phyloP scores from a whole-genome alignment of 164 flowering plant species.

The Nymphaea thermarum region DNA sequence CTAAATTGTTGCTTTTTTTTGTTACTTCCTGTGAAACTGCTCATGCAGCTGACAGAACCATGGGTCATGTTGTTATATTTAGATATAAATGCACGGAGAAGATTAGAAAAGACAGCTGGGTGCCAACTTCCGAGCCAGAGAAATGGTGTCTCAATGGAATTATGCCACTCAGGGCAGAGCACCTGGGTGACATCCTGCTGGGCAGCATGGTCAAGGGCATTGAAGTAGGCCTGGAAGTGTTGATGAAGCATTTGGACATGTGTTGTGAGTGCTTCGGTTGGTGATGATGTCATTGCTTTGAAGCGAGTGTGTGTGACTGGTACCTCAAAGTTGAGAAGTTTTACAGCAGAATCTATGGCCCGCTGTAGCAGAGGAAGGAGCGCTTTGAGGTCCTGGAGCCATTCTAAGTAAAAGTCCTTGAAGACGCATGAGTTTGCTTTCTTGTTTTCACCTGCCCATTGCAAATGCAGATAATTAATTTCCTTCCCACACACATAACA shows the following conservation, averaged over 20 bases:
- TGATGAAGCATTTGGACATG: slow-evolving; percentile 35
- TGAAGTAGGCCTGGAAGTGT: slow-evolving; percentile 55
- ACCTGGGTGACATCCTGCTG: slow-evolving; percentile 32
- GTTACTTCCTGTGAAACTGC: too few species aligned
- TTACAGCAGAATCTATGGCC: slow-evolving; percentile 20
- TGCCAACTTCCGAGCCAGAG: slow-evolving; percentile 78
- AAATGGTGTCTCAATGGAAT: slow-evolving; percentile 55
- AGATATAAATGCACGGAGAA: slow-evolving; percentile 44
- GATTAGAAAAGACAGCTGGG: slow-evolving; percentile 59
- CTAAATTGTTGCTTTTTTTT: too few species aligned
- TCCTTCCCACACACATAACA: too few species aligned
- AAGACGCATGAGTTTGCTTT: slow-evolving; percentile 29
- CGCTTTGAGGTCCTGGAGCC: slow-evolving; percentile 42
- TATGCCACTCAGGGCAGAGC: slow-evolving; percentile 58
- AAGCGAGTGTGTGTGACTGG: neutral
- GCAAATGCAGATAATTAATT: too few species aligned
- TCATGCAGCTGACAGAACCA: too few species aligned
- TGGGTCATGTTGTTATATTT: neutral
- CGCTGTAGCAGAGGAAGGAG: slow-evolving; percentile 45
- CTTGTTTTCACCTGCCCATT: slow-evolving; percentile 2
- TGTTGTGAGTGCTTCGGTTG: slow-evolving; percentile 9
- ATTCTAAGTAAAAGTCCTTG: slow-evolving; percentile 49
- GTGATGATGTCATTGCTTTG: slow-evolving; percentile 12
- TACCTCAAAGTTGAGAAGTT: slow-evolving; percentile 8
- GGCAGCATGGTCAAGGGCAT: slow-evolving; percentile 58